A percentile compares a stretch with the other conserved stretches of the same genome.
These are phyloP conservation scores for Dothideomycetes sp. DNA, from an alignment of 2,329 filamentous ascomycete species.

Conservation along the genomic window DNA sequence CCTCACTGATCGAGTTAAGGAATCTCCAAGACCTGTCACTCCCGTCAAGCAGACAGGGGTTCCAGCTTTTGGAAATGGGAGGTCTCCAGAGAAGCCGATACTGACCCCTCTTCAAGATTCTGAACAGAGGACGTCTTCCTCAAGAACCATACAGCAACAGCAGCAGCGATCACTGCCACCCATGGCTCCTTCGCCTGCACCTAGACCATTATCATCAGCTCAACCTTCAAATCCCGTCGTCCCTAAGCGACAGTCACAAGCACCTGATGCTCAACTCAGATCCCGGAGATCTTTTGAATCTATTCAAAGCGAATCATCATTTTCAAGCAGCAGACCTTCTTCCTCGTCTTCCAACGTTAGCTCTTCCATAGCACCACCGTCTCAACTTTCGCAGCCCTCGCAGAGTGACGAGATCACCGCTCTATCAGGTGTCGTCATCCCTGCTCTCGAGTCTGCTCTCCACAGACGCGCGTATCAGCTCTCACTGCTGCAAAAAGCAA, in stretches of 20 bases:
- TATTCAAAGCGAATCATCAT: constrained; percentile 7
- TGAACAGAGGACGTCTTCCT: not conserved
- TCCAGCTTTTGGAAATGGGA: not conserved
- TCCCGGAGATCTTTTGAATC: constrained; percentile 5
- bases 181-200: constrained; percentile 16
- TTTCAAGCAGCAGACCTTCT: constrained; percentile 9
- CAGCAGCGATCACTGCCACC: constrained; percentile 26
- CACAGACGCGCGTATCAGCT: constrained; percentile 61
- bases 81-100: constrained; percentile 3
- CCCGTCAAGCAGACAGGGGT: constrained; percentile 15
- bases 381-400: constrained; percentile 43
- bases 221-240: not conserved
- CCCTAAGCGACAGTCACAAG: not conserved
- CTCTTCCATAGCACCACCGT: constrained; percentile 50
- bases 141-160: constrained; percentile 4
- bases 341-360: constrained; percentile 30
- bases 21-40: not conserved
- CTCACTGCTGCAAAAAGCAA: constrained; percentile 46
- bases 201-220: not conserved
- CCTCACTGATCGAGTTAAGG: constrained; percentile 19
- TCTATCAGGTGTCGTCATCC: constrained; percentile 82
- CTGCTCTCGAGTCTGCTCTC: constrained; percentile 82
- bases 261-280: not conserved
- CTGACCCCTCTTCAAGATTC: not conserved
- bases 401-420: constrained; percentile 60